Base-by-base conservation (phyloP, 139 green algal species). In the Tetradesmus lagerheimii region DNA sequence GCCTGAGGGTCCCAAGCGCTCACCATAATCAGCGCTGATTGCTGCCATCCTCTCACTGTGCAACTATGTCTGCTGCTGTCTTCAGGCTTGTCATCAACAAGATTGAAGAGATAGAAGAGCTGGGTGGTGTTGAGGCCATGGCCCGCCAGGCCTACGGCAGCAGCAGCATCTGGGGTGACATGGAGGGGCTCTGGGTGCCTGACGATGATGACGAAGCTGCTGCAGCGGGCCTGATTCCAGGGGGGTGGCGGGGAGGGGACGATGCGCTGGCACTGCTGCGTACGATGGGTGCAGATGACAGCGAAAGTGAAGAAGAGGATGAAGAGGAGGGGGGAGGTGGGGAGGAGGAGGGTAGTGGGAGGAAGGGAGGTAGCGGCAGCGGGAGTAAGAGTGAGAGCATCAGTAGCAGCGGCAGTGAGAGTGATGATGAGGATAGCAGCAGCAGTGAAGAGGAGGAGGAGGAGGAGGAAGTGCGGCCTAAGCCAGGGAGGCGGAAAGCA, bases 41-140 rank as follows among this genome's bases (percentile, higher is more conserved):
- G n/a, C n/a, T n/a, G n/a, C n/a, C n/a, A n/a, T n/a, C n/a, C n/a
- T n/a, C n/a, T n/a, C n/a, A n/a, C n/a, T n/a, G n/a, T n/a, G n/a
- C n/a, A n/a, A n/a, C n/a, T n/a, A n/a, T n/a, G n/a, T 25, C 8
- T 43, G 4, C 14, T 71, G 35, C 8, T 31, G 0, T 67, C 8
- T 50, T 29, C 83, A 88, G 83, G 38, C 83, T 88, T 12, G 83
- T 88, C 5, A 62, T 88, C 1, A 34, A 80, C 23, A 80, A 64
- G 64, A 80, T 88, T 4, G 83, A 64, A 37, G 62, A 88, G 83
- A 41, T 41, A 31, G 83, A 88, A 64, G 2, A 16, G 25, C 23
- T 41, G 50, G 83, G 83, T 39, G 83, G 83, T 34, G 64, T 88
- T 27, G 83, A 88, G 38, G 83, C 83, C 25, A 16, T 88, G 83